A percentile compares a stretch with the other conserved stretches of the same genome.
These are phyloP conservation scores for Lecanicillium sp. DNA, from an alignment of 2,329 filamentous ascomycete species.

Conservation along the genomic window DNA sequence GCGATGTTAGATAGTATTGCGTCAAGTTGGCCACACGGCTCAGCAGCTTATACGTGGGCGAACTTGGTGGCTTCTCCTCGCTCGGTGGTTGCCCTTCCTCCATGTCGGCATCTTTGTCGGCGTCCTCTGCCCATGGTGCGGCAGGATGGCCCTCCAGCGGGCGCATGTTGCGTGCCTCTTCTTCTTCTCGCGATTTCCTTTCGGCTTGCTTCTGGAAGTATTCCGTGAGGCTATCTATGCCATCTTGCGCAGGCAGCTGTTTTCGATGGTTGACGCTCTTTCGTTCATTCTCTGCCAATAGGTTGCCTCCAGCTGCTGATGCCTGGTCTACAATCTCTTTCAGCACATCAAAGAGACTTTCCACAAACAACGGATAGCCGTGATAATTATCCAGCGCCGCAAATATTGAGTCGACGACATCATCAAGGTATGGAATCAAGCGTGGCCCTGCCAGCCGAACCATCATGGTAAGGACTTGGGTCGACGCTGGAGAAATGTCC, in stretches of 20 bases:
- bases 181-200: conserved; percentile 23
- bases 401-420: conserved; percentile 86
- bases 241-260: conserved; percentile 19
- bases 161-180: conserved; percentile 25
- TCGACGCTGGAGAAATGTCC: conserved; percentile 84
- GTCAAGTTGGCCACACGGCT: conserved; percentile 75
- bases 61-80: conserved; percentile 51
- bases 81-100: conserved; percentile 20
- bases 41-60: conserved; percentile 73
- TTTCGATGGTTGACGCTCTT: conserved; percentile 36
- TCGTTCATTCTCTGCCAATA: conserved; percentile 33
- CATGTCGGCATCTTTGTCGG: conserved; percentile 24
- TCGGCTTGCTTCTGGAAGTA: conserved; percentile 53
- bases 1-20: conserved; percentile 84
- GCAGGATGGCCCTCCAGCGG: conserved; percentile 22
- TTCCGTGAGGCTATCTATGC: conserved; percentile 38
- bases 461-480: conserved; percentile 91
- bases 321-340: conserved; percentile 76
- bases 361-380: conserved; percentile 80
- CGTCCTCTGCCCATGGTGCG: conserved; percentile 29
- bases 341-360: conserved; percentile 75
- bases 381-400: conserved; percentile 91
- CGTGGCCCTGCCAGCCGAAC: conserved; percentile 74
- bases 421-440: conserved; percentile 82
- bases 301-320: conserved; percentile 40